Conservation (phyloP, 2,329 filamentous ascomycete genomes). For the Aspergillus sp. region DNA sequence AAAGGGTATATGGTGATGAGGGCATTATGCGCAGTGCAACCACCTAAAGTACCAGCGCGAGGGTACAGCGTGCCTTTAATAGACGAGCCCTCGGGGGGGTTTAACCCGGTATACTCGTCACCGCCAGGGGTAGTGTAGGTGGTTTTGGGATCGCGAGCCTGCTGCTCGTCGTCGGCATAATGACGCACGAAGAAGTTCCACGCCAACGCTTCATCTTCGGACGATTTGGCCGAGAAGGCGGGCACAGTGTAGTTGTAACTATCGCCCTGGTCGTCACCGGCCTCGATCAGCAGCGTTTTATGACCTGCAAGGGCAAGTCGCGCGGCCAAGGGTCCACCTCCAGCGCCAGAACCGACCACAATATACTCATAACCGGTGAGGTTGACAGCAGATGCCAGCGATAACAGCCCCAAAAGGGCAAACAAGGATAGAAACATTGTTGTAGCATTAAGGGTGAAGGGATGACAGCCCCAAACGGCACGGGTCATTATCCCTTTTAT, state of each 20-base stretch:
- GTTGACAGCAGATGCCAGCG: slow-evolving; percentile 18
- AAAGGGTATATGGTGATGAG: slow-evolving; percentile 60
- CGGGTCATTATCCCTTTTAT: background rate
- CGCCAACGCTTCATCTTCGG: slow-evolving; percentile 29
- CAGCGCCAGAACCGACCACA: slow-evolving; percentile 38
- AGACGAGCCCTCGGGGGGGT: slow-evolving; percentile 53
- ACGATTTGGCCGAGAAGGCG: slow-evolving; percentile 26
- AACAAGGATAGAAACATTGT: background rate
- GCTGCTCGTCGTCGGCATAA: slow-evolving; percentile 30
- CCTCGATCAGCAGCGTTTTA: slow-evolving; percentile 39
- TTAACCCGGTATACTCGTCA: slow-evolving; percentile 52
- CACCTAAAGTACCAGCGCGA: slow-evolving; percentile 56
- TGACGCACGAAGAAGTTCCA: slow-evolving; percentile 41
- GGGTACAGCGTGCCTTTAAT: slow-evolving; percentile 59
- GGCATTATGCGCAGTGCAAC: slow-evolving; percentile 62
- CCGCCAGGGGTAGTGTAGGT: slow-evolving; percentile 48
- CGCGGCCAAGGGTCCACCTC: slow-evolving; percentile 38
- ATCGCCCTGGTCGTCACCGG: slow-evolving; percentile 35
- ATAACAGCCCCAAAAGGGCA: slow-evolving; percentile 4
- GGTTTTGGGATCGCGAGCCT: slow-evolving; percentile 36
- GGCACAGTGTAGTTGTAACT: slow-evolving; percentile 32
- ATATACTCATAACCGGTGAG: slow-evolving; percentile 40
- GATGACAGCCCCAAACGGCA: background rate
- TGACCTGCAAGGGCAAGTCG: slow-evolving; percentile 36
- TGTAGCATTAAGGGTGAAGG: background rate